phyloP scores from a whole-genome alignment of 192 early-diverging fungal species.

The Entomortierella parvispora region DNA sequence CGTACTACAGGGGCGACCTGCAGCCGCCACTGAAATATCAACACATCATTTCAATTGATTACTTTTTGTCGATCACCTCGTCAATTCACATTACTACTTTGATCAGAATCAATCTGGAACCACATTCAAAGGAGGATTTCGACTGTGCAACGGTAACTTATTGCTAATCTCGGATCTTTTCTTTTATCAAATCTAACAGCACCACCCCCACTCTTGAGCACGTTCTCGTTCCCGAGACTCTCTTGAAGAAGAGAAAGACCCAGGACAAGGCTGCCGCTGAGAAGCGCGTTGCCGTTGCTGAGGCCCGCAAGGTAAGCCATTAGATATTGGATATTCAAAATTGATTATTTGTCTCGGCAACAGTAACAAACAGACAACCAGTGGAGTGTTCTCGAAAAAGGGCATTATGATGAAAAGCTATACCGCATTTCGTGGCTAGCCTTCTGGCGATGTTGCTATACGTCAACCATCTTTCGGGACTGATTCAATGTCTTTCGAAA shows the following conservation, averaged over 20 bases:
- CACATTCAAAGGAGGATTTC: too few relatives aligned
- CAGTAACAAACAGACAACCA: constrained; percentile 11
- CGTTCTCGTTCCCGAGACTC: constrained; percentile 86
- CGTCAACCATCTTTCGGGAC: constrained; percentile 85
- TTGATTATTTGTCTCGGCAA: not conserved
- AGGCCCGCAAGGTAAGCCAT: constrained; percentile 62
- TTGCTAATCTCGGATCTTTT: constrained; percentile 33
- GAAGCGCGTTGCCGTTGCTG: constrained; percentile 61
- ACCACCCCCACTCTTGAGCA: constrained; percentile 71
- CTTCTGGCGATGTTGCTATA: constrained; percentile 55
- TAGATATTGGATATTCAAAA: too few relatives aligned
- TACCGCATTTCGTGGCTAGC: constrained; percentile 50
- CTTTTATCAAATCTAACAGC: constrained; percentile 44
- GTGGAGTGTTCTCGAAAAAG: constrained; percentile 32
- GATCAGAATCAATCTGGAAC: too few relatives aligned
- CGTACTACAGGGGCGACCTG: too few relatives aligned
- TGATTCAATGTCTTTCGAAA: constrained; percentile 58
- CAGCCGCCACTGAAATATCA: too few relatives aligned
- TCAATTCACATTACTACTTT: too few relatives aligned
- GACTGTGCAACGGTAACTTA: constrained; percentile 20
- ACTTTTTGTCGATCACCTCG: too few relatives aligned
- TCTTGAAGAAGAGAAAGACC: constrained; percentile 87
- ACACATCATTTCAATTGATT: too few relatives aligned
- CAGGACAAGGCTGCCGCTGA: constrained; percentile 77
- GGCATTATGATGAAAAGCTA: constrained; percentile 29